phyloP scores from a whole-genome alignment of 345 rosid genomes.

The Psidium friedrichsthalianum region DNA sequence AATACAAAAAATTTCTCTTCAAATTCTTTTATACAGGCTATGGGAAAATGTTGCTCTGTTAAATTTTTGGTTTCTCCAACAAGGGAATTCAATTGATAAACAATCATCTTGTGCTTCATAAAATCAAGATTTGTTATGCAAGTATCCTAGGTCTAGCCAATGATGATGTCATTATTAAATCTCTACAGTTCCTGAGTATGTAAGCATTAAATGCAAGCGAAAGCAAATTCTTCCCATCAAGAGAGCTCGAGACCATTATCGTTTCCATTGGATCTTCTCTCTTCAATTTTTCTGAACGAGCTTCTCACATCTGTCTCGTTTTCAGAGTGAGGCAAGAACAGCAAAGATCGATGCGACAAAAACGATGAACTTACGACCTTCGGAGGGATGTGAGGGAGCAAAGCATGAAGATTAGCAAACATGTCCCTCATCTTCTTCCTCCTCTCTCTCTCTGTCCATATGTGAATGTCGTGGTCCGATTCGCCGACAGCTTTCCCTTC shows the following conservation, averaged over 20 bases:
- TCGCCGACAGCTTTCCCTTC: conserved; percentile 6
- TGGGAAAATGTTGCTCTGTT: neutral
- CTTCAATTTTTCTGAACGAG: neutral
- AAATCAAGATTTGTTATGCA: neutral
- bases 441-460: conserved; percentile 48
- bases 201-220: neutral
- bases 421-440: conserved; percentile 55
- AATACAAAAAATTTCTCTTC: neutral
- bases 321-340: neutral
- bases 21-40: neutral
- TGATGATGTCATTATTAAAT: neutral
- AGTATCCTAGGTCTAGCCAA: neutral
- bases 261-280: neutral
- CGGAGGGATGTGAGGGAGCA: conserved; percentile 38
- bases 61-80: neutral
- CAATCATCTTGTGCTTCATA: neutral
- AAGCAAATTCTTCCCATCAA: neutral
- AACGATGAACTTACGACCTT: conserved; percentile 17
- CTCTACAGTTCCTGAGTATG: neutral
- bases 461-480: conserved; percentile 34
- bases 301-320: neutral
- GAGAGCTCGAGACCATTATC: neutral
- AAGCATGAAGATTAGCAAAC: conserved; percentile 43
- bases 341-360: neutral
- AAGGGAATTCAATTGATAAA: neutral